Base-by-base conservation (phyloP, 2,329 filamentous ascomycete species). In the Talaromyces atroroseus region DNA sequence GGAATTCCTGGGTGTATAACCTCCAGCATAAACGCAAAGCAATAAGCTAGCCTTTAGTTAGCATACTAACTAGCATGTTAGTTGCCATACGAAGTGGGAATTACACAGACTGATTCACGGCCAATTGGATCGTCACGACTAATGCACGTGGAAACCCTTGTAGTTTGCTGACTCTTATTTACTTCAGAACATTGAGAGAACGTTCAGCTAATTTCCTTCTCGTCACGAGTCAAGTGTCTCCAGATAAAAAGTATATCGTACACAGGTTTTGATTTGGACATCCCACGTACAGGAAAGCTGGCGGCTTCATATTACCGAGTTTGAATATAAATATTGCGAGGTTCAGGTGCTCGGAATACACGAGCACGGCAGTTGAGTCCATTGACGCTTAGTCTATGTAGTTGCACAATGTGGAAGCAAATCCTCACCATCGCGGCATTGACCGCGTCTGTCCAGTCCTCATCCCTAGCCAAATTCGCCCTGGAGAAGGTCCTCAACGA, bases 401-500 rank as follows among this genome's bases (percentile, higher is more conserved):
- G 26, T 29, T 29, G 12, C 32, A 14, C 32, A 10, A 34, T 34
- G 32, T 34, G 32, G 32, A 34, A 53, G 40, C 40, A 46, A 23
- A 18, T 36, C 8, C 6, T 46, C 18, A 36, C 51, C 10, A 10
- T 53, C 11, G 20, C 29, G 42, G 51, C 42, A 5, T 5, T 46
- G 26, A 16, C 51, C 8, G 51, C 42, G 16, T 36, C 51, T n/a
- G 42, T 14, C 7, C 26, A 46, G 2, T 53, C 46, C 32, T 50
- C 51, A 38, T 49, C 53, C 34, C 46, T 58, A 12, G 65, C 64
- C n/a, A 59, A 69, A 14, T 63, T 73, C 32, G 76, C 76, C 2
- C 64, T 78, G 7, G 63, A 73, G 38, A 76, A 78, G 55, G 66
- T 78, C 11, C 69, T 79, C 2, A 36, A 59, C 12, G 71, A 76